phyloP scores from a whole-genome alignment of 176 grass and related monocot genomes.

The Oryza meridionalis region DNA sequence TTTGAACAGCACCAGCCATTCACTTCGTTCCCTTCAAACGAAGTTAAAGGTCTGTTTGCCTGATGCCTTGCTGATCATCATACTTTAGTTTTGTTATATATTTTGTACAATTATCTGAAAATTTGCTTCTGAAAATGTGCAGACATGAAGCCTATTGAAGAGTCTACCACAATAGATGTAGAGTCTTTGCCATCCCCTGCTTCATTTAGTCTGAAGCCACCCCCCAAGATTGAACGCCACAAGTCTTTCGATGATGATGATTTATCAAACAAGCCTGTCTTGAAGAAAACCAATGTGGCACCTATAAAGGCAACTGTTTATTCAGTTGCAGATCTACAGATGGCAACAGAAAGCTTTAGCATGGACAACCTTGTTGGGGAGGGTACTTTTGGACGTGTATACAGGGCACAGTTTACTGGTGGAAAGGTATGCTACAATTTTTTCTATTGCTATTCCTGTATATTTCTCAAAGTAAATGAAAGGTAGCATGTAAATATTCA shows the following conservation, averaged over 20 bases:
- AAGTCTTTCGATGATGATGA: slow-evolving; percentile 86
- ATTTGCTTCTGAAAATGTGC: slow-evolving; percentile 43
- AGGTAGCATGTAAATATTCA: not conserved
- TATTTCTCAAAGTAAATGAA: slow-evolving; percentile 16
- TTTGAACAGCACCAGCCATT: slow-evolving; percentile 80
- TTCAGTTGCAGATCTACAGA: slow-evolving; percentile 96
- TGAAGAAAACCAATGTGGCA: slow-evolving; percentile 58
- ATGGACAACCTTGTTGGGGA: slow-evolving; percentile 88
- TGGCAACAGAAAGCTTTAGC: slow-evolving; percentile 93
- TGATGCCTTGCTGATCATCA: slow-evolving; percentile 24
- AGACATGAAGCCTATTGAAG: slow-evolving; percentile 63
- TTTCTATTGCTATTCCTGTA: not conserved
- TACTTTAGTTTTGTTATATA: slow-evolving; percentile 8
- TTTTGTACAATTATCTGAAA: slow-evolving; percentile 34
- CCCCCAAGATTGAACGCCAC: slow-evolving; percentile 66
- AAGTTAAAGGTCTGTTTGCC: slow-evolving; percentile 65
- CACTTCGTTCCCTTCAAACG: slow-evolving; percentile 65
- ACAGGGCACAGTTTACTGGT: slow-evolving; percentile 77
- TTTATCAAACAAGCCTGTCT: slow-evolving; percentile 59
- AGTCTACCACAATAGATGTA: slow-evolving; percentile 53
- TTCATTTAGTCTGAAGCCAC: slow-evolving; percentile 73
- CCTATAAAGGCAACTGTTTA: slow-evolving; percentile 75
- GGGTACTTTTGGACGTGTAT: slow-evolving; percentile 94
- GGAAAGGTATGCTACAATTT: slow-evolving; percentile 70
- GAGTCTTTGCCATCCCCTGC: slow-evolving; percentile 53